Percentiles rank a stretch among this genome's conserved stretches.
These are phyloP conservation scores for Lenzites betulinus DNA, from an alignment of 768 basidiomycete species.

Conservation along the genomic window DNA sequence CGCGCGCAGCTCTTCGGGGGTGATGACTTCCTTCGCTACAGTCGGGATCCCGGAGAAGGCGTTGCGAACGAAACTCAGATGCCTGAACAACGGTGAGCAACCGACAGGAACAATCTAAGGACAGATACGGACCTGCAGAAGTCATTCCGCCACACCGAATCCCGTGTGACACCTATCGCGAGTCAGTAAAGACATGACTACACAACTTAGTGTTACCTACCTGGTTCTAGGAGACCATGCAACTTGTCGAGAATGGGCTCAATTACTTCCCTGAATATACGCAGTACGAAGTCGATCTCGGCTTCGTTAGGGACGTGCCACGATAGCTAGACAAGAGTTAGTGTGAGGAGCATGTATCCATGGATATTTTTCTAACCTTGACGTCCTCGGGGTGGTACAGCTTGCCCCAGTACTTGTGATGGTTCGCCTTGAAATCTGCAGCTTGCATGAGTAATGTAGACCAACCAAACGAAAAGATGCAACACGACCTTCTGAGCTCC, in stretches of 20 bases:
- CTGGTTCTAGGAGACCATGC: conserved; percentile 55
- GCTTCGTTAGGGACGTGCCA: conserved; percentile 76
- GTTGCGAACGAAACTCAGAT: conserved; percentile 72
- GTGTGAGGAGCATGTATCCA: not conserved
- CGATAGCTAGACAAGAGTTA: conserved; percentile 45
- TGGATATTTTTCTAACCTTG: conserved; percentile 45
- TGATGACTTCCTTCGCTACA: conserved; percentile 54
- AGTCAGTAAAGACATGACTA: not conserved
- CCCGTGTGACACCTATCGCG: conserved; percentile 44
- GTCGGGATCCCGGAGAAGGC: conserved; percentile 77
- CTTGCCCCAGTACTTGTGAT: conserved; percentile 82
- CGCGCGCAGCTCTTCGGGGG: conserved; percentile 48
- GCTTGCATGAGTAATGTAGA: not conserved
- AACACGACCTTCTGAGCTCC: conserved; percentile 65
- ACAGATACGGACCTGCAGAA: conserved; percentile 65
- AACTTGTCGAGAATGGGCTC: conserved; percentile 61
- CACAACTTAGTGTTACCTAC: conserved; percentile 35
- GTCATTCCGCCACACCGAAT: conserved; percentile 79
- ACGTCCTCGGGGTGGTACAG: conserved; percentile 70
- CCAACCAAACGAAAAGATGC: not conserved
- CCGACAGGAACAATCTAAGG: not conserved
- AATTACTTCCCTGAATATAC: conserved; percentile 66
- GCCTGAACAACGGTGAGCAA: conserved; percentile 38
- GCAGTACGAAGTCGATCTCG: conserved; percentile 77
- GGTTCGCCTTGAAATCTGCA: conserved; percentile 66